Conservation (phyloP, 768 basidiomycete species). For the Butyriboletus loyo region DNA sequence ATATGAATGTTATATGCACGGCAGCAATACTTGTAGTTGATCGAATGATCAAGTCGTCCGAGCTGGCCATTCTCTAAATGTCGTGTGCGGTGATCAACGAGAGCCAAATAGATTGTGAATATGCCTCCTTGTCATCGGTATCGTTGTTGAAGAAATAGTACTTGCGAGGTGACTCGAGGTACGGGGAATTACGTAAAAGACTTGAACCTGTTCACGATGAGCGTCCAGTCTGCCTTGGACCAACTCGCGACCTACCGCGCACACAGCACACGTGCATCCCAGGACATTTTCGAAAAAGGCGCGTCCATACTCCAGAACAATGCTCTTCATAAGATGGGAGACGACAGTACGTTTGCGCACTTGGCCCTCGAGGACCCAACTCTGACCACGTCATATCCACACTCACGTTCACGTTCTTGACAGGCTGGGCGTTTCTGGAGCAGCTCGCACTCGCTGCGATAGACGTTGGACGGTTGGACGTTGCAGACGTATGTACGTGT, state of each 20-base stretch:
- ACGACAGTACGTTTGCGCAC: constrained; percentile 46
- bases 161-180: too few relatives aligned
- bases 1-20: not conserved
- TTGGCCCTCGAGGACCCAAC: not conserved
- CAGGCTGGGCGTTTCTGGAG: constrained; percentile 81
- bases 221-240: constrained; percentile 46
- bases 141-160: not conserved
- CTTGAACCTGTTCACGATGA: constrained; percentile 33
- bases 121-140: not conserved
- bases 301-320: constrained; percentile 48
- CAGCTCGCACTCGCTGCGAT: constrained; percentile 76
- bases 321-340: constrained; percentile 42
- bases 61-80: not conserved
- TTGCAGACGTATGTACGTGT: constrained; percentile 63
- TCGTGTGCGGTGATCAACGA: not conserved
- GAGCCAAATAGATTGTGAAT: not conserved
- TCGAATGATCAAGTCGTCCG: not conserved
- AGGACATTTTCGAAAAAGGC: constrained; percentile 58
- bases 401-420: not conserved
- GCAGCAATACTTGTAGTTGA: not conserved
- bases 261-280: constrained; percentile 50
- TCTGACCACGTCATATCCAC: not conserved
- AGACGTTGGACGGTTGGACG: constrained; percentile 66
- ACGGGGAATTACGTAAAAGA: not conserved
- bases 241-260: constrained; percentile 52